Evolutionary conservation across 2,329 filamentous ascomycete species (phyloP), one percentile per base, ranked within the genome.

Genomic region (Scleromitrula shiraiana): DNA sequence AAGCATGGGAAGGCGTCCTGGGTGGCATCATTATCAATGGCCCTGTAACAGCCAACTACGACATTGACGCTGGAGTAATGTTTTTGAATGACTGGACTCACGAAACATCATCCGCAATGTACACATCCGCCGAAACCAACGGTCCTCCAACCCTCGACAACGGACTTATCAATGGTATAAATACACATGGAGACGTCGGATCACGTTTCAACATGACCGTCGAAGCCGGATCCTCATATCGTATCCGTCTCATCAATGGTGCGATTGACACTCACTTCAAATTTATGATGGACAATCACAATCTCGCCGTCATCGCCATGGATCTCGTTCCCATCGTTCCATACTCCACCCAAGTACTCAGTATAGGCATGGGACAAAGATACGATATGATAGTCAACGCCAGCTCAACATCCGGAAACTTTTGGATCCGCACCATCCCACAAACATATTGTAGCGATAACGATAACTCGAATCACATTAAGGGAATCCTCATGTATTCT

Each of bases 1-100:
- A 70, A 55, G 68, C 69, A 39, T 71, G 66, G 62, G 70, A 82
- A 38, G 81, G 80, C 1, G 64, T 82, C 0, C 69, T 76, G 26
- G 81, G 80, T 0, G 71, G 70, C 1, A 76, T 85, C 17, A 62
- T 82, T n/a, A 78, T 83, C 56, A 71, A 80, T 41, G 78, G 78
- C 0, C 79, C 78, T 1, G 71, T 76, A 0, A 72, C 74, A 0
- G 68, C 72, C 4, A 55, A 80, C 59, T 82, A 82, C 55, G 79
- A 85, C 49, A 67, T 73, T 29, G 82, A 85, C 55, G 67, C 82
- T 0, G 81, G 81, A 3, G 60, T 69, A 3, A 53, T 83, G 15
- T 52, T 60, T 23, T 46, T 64, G 15, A 58, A 53, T 26, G 61
- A 63, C 41, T 62, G 59, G 60, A 56, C 54, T 27, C 60, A 64